phyloP scores from a whole-genome alignment of 2,329 filamentous ascomycete species.

The Pseudogymnoascus destructans region DNA sequence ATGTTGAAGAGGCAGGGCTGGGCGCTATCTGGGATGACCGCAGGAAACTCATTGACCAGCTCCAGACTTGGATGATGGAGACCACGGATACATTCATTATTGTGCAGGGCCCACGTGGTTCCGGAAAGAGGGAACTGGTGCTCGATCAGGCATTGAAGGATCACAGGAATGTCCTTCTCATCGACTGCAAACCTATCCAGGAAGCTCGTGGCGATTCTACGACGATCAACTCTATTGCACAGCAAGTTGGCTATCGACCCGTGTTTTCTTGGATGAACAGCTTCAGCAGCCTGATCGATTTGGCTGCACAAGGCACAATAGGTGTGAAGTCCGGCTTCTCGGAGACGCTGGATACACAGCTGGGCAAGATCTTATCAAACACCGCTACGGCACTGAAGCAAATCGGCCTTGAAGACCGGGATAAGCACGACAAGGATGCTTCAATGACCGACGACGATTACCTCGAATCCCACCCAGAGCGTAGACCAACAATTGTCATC shows the following conservation, averaged over 20 bases:
- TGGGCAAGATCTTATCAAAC: constrained; percentile 80
- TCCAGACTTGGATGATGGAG: constrained; percentile 77
- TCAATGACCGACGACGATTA: constrained; percentile 71
- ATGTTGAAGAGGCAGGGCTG: constrained; percentile 54
- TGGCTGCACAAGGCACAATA: constrained; percentile 86
- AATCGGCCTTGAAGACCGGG: constrained; percentile 57
- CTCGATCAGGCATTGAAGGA: constrained; percentile 69
- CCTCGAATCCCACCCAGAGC: constrained; percentile 78
- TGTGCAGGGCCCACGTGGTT: constrained; percentile 81
- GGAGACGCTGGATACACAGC: constrained; percentile 77
- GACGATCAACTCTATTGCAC: constrained; percentile 70
- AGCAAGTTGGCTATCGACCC: constrained; percentile 77
- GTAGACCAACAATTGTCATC: constrained; percentile 69
- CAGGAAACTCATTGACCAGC: constrained; percentile 65
- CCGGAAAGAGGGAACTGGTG: constrained; percentile 79
- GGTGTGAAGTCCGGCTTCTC: constrained; percentile 91
- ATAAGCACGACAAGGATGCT: constrained; percentile 61
- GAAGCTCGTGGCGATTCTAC: constrained; percentile 79
- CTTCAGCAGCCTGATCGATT: constrained; percentile 79
- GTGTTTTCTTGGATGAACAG: constrained; percentile 96
- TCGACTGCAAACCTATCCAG: constrained; percentile 88
- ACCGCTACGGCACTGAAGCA: constrained; percentile 66
- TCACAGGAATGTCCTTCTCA: constrained; percentile 63
- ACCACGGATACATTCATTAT: constrained; percentile 87
- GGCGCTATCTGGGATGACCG: constrained; percentile 80